Conservation (phyloP, 495 filamentous ascomycete genomes). For the Cercophora newfieldiana region DNA sequence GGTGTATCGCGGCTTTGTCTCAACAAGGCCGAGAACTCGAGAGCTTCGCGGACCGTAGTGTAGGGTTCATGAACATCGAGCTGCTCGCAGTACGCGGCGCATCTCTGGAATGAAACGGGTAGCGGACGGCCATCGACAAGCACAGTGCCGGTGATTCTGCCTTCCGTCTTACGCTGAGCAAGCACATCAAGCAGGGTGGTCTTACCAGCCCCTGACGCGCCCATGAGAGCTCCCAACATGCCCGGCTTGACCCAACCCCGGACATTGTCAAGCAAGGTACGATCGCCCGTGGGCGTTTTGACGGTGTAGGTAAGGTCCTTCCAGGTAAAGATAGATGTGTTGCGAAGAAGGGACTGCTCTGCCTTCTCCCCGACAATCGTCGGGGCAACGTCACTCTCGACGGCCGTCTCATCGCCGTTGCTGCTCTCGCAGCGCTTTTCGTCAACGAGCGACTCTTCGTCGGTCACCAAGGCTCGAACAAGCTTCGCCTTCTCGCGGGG, state of each 20-base stretch:
- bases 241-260: slow-evolving; percentile 80
- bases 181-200: slow-evolving; percentile 66
- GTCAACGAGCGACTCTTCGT: slow-evolving; percentile 38
- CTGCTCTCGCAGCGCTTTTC: slow-evolving; percentile 39
- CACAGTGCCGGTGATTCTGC: slow-evolving; percentile 69
- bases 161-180: slow-evolving; percentile 73
- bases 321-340: slow-evolving; percentile 61
- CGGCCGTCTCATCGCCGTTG: slow-evolving; percentile 34
- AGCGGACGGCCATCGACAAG: slow-evolving; percentile 73
- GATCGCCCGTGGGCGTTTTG: slow-evolving; percentile 60
- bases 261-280: slow-evolving; percentile 62
- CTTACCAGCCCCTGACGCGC: slow-evolving; percentile 79
- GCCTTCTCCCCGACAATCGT: slow-evolving; percentile 18
- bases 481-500: slow-evolving; percentile 37
- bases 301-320: slow-evolving; percentile 63
- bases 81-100: slow-evolving; percentile 83
- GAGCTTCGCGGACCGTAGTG: slow-evolving; percentile 76
- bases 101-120: slow-evolving; percentile 74
- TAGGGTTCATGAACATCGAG: slow-evolving; percentile 80
- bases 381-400: slow-evolving; percentile 32
- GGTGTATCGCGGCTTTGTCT: slow-evolving; percentile 69
- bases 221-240: slow-evolving; percentile 76
- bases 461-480: slow-evolving; percentile 10
- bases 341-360: slow-evolving; percentile 48
- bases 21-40: slow-evolving; percentile 75